Percentiles rank a stretch among this genome's conserved stretches.
Conservation (phyloP, 805 yeast genomes). For the Candida ponderosae region DNA sequence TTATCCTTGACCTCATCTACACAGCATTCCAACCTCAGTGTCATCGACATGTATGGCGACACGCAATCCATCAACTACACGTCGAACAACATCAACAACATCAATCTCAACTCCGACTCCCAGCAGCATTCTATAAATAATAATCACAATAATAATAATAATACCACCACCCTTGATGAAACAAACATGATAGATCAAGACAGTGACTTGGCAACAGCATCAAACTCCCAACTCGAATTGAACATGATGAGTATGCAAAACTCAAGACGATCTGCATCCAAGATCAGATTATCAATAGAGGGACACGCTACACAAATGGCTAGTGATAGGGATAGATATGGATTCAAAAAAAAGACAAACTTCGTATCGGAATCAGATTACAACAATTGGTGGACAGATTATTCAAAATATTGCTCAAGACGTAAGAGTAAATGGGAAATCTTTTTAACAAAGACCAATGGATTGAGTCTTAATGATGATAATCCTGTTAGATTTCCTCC, state of each 20-base stretch:
- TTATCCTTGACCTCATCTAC: conserved; percentile 2
- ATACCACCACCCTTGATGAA: neutral
- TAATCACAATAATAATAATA: neutral
- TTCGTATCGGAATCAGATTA: conserved; percentile 49
- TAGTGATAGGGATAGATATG: conserved; percentile 62
- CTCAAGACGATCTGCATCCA: conserved; percentile 6
- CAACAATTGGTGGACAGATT: conserved; percentile 68
- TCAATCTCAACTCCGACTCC: conserved; percentile 4
- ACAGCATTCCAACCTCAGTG: conserved; percentile 24
- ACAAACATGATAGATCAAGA: too few relatives aligned
- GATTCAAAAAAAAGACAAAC: conserved; percentile 65
- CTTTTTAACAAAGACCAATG: conserved; percentile 53
- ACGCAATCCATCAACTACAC: conserved; percentile 6
- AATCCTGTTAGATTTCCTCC: conserved; percentile 69
- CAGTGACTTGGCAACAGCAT: neutral
- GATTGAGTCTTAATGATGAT: conserved; percentile 41
- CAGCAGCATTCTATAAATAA: conserved; percentile 3
- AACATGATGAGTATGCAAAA: conserved; percentile 1
- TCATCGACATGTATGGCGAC: conserved; percentile 29
- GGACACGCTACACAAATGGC: neutral
- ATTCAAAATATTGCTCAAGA: conserved; percentile 52
- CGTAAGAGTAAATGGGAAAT: conserved; percentile 73
- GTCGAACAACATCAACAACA: neutral
- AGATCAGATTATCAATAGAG: conserved; percentile 10
- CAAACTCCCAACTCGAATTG: neutral